These are phyloP conservation scores for Obelidium mucronatum DNA, from an alignment of 192 early-diverging fungal genomes.

Conservation along the genomic window DNA sequence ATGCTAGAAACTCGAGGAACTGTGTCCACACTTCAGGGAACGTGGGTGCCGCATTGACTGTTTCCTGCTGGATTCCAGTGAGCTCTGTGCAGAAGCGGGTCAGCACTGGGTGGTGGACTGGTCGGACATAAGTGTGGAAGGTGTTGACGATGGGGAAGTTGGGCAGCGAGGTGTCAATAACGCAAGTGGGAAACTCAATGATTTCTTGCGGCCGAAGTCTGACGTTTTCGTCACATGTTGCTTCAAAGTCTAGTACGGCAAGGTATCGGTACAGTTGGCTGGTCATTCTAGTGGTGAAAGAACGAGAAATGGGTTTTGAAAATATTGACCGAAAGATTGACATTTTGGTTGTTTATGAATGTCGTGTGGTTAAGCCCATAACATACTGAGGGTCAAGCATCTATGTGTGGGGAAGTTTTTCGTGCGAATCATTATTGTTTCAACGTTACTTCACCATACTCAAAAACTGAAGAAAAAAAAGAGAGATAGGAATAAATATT, in stretches of 20 bases:
- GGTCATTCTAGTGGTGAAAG: background rate
- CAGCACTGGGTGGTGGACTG: constrained; percentile 37
- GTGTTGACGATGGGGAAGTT: constrained; percentile 34
- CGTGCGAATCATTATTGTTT: too few species aligned
- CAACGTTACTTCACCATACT: too few species aligned
- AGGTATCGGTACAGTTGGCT: constrained; percentile 40
- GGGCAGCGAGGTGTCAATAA: constrained; percentile 37
- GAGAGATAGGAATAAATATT: too few species aligned
- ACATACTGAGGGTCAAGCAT: too few species aligned
- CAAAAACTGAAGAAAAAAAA: too few species aligned
- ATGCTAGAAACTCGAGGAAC: constrained; percentile 37
- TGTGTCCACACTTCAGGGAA: constrained; percentile 41
- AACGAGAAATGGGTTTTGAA: background rate
- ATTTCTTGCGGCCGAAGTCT: constrained; percentile 45
- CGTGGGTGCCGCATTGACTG: constrained; percentile 41
- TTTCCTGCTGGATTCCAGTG: constrained; percentile 50
- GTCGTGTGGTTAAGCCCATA: too few species aligned
- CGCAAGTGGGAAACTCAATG: constrained; percentile 53
- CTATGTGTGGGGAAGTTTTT: too few species aligned
- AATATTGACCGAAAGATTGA: too few species aligned
- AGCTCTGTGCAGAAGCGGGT: constrained; percentile 43
- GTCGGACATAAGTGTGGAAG: constrained; percentile 53
- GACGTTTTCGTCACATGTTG: constrained; percentile 38
- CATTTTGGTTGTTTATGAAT: too few species aligned
- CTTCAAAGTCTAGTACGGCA: constrained; percentile 55